A percentile compares a stretch with the other conserved stretches of the same genome.
These are phyloP conservation scores for Ustilaginoidea virens DNA, from an alignment of 2,329 filamentous ascomycete genomes.

Conservation along the genomic window DNA sequence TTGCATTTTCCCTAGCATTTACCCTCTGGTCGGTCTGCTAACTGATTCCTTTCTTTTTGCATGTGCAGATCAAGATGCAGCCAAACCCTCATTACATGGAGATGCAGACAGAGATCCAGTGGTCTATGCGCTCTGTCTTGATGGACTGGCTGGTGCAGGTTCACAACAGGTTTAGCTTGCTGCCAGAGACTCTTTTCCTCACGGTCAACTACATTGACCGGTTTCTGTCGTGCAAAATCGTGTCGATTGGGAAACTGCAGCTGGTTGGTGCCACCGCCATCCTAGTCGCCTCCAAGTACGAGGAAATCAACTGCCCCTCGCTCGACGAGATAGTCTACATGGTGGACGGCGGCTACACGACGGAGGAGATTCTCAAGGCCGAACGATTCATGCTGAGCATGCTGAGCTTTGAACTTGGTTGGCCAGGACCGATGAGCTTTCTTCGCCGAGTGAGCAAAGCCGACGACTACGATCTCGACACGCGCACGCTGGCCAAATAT, in stretches of 20 bases:
- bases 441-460: constrained; percentile 93
- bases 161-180: constrained; percentile 75
- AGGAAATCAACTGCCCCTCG: constrained; percentile 96
- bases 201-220: constrained; percentile 95
- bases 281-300: constrained; percentile 93
- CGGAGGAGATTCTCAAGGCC: constrained; percentile 89
- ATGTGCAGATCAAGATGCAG: constrained; percentile 52
- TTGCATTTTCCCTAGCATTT: too few relatives aligned
- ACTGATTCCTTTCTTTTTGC: neutral
- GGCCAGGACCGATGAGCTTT: constrained; percentile 99
- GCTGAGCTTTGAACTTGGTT: constrained; percentile 88
- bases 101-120: constrained; percentile 89
- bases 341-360: constrained; percentile 83
- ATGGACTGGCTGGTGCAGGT: constrained; percentile 99
- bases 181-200: constrained; percentile 90
- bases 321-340: constrained; percentile 95
- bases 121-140: constrained; percentile 94
- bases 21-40: neutral
- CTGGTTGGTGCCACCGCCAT: constrained; percentile 92
- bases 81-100: constrained; percentile 95
- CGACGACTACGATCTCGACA: constrained; percentile 93
- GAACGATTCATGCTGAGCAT: constrained; percentile 97
- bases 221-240: constrained; percentile 86
- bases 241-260: constrained; percentile 88
- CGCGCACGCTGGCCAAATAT: constrained; percentile 90